Evolutionary conservation across 176 grass and related monocot species (phyloP).

Genomic region (Zoysia japonica): DNA sequence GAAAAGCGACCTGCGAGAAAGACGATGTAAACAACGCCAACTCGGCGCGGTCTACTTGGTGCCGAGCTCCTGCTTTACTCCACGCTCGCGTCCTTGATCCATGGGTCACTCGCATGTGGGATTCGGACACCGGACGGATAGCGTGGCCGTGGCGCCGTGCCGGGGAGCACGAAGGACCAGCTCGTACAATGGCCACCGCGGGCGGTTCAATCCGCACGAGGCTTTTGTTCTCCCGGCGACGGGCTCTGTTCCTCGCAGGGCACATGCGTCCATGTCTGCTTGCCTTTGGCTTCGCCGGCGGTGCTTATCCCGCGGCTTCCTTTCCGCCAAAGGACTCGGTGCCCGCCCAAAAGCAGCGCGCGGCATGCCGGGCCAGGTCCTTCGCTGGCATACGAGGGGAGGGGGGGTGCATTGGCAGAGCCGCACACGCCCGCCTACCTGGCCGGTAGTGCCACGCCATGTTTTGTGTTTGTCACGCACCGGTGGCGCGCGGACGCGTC

Average conservation of each 20-base stretch:
- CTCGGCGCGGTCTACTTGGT: too few relatives aligned
- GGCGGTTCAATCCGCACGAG: not conserved
- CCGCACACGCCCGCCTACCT: not conserved
- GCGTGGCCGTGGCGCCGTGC: not conserved
- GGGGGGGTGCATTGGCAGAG: not conserved
- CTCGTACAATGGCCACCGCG: not conserved
- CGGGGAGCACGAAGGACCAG: not conserved
- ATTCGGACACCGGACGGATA: not conserved
- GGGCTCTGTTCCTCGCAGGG: not conserved
- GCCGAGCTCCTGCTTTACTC: not conserved
- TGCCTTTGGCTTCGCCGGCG: not conserved
- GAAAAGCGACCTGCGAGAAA: constrained; percentile 15
- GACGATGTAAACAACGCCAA: not conserved
- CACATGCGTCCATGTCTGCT: not conserved
- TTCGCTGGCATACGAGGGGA: constrained; percentile 12
- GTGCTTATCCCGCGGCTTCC: not conserved
- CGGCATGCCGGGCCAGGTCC: constrained; percentile 9
- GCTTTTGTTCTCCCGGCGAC: not conserved
- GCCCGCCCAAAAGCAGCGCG: too few relatives aligned
- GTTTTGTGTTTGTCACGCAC: not conserved
- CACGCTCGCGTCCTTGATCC: not conserved
- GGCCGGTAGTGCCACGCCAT: constrained; percentile 5
- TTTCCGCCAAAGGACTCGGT: not conserved
- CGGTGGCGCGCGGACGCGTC: constrained; percentile 9
- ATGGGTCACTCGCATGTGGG: not conserved